A percentile compares a stretch with the other conserved stretches of the same genome.
Conservation (phyloP, 164 flowering plant species). For the Vitis amurensis region DNA sequence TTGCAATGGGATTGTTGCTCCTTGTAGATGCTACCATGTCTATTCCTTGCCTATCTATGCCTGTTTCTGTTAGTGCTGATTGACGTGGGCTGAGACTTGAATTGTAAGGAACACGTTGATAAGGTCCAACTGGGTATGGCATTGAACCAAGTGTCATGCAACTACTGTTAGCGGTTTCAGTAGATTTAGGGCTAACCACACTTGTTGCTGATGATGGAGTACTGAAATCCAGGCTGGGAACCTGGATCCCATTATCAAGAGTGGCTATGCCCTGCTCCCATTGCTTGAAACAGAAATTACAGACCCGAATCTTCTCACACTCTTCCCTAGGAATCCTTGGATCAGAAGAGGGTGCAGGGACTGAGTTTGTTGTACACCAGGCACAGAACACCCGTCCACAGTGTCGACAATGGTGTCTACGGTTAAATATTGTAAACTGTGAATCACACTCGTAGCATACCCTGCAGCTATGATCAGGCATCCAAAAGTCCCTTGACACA, state of each 20-base stretch:
- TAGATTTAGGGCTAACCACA: slow-evolving; percentile 66
- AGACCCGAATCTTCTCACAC: slow-evolving; percentile 76
- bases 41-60: slow-evolving; percentile 38
- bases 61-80: slow-evolving; percentile 39
- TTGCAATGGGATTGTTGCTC: slow-evolving; percentile 28
- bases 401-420: slow-evolving; percentile 89
- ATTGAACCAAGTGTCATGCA: slow-evolving; percentile 53
- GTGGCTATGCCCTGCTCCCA: slow-evolving; percentile 53
- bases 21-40: slow-evolving; percentile 32
- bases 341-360: slow-evolving; percentile 57
- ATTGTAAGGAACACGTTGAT: slow-evolving; percentile 41
- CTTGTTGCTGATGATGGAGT: slow-evolving; percentile 72
- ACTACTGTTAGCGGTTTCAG: slow-evolving; percentile 53
- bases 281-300: slow-evolving; percentile 85
- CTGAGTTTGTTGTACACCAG: slow-evolving; percentile 79
- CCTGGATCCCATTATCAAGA: slow-evolving; percentile 44
- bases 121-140: slow-evolving; percentile 52
- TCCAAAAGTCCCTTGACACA: slow-evolving; percentile 95
- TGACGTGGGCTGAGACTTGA: slow-evolving; percentile 42
- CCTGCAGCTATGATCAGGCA: slow-evolving; percentile 94
- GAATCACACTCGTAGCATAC: slow-evolving; percentile 96
- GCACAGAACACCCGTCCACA: slow-evolving; percentile 93
- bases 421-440: slow-evolving; percentile 78
- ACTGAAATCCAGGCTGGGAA: slow-evolving; percentile 41
- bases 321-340: slow-evolving; percentile 43